phyloP scores from a whole-genome alignment of 352 stramenopile genomes.

The Globisporangium nagaii region DNA sequence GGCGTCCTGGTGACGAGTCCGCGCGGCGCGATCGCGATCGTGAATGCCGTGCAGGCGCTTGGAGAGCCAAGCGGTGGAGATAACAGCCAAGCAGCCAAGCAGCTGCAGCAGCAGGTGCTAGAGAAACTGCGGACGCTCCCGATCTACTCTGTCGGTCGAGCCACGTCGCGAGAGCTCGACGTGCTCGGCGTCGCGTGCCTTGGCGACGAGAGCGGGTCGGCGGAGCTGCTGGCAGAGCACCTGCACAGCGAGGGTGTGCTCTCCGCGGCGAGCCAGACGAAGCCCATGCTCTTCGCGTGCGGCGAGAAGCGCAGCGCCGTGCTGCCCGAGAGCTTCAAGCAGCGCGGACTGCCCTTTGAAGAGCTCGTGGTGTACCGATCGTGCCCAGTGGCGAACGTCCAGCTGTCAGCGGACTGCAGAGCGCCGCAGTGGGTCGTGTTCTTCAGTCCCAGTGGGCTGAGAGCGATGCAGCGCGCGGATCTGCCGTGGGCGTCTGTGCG shows the following conservation, averaged over 20 bases:
- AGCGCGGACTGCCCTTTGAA: constrained; percentile 34
- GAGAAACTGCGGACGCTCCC: constrained; percentile 20
- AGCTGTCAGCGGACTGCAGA: constrained; percentile 27
- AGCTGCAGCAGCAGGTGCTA: constrained; percentile 11
- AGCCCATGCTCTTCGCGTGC: constrained; percentile 70
- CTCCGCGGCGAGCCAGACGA: constrained; percentile 23
- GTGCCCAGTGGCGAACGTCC: constrained; percentile 36
- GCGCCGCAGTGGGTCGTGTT: constrained; percentile 66
- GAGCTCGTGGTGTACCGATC: constrained; percentile 69
- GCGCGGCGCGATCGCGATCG: constrained; percentile 52
- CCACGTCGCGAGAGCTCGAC: constrained; percentile 57
- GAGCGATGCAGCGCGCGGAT: constrained; percentile 34
- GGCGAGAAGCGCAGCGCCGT: constrained; percentile 63
- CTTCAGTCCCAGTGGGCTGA: constrained; percentile 79
- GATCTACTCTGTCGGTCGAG: constrained; percentile 63
- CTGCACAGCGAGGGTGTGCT: constrained; percentile 35
- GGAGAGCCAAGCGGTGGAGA: not conserved
- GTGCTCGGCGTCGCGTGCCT: constrained; percentile 41
- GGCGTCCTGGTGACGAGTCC: constrained; percentile 73
- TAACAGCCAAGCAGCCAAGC: not conserved
- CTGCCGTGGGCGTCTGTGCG: constrained; percentile 51
- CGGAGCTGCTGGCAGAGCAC: constrained; percentile 45
- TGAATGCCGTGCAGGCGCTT: constrained; percentile 27
- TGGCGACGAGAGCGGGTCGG: constrained; percentile 71
- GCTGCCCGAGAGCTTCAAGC: constrained; percentile 57